Conservation (phyloP, 768 basidiomycete genomes). For the Suillus placidus region DNA sequence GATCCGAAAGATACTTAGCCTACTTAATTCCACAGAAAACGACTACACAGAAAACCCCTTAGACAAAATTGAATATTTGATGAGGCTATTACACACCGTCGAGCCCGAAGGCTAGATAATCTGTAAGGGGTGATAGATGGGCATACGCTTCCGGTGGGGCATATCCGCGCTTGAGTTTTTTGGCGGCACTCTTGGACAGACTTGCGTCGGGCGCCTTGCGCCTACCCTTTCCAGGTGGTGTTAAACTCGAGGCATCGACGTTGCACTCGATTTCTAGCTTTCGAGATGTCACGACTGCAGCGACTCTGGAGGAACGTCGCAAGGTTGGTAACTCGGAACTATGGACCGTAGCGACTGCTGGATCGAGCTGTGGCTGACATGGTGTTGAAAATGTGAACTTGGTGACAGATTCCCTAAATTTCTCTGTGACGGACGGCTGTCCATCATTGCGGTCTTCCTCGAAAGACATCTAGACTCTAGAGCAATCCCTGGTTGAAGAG, state of each 20-base stretch:
- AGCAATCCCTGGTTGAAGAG: background rate
- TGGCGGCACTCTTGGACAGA: constrained; percentile 9
- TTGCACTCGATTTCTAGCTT: background rate
- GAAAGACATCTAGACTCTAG: background rate
- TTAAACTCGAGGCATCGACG: background rate
- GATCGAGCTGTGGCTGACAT: background rate
- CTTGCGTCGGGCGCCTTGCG: background rate
- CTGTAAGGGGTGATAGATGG: constrained; percentile 53
- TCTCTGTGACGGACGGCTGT: background rate
- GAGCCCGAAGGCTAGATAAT: constrained; percentile 53
- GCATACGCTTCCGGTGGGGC: constrained; percentile 55
- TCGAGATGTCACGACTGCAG: background rate
- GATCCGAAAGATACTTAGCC: constrained; percentile 13
- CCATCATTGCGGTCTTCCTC: background rate
- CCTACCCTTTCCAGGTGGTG: background rate
- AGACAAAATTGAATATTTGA: background rate
- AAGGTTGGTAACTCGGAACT: background rate
- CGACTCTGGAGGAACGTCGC: background rate
- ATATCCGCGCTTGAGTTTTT: constrained; percentile 45
- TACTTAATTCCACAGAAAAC: constrained; percentile 89
- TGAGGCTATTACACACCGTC: constrained; percentile 48
- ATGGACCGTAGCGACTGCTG: background rate
- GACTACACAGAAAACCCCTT: constrained; percentile 44
- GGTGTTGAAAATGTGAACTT: constrained; percentile 1
- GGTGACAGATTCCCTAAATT: background rate